Evolutionary conservation across 2,329 filamentous ascomycete species (phyloP), one percentile per base, ranked within the genome.

Genomic region (Samsoniella hepiali): DNA sequence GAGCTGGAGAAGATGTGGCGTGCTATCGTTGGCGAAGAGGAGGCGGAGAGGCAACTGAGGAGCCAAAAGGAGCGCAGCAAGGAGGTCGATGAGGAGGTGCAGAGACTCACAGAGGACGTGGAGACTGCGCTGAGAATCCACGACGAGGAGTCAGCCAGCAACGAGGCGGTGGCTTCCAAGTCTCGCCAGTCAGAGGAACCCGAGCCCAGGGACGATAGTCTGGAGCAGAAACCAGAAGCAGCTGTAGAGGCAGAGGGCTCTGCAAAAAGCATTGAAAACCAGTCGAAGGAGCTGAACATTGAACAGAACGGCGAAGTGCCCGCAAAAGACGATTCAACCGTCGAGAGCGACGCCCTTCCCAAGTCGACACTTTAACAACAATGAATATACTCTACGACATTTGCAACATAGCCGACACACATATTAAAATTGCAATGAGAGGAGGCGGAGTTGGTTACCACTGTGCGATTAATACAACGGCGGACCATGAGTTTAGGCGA

Each of bases 1-100:
- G 94, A 98, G 72, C 79, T 99, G 17, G 91, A 97, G 72, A 75
- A 73, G 3, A 69, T 91, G 59, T 98, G 93, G 93, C 81, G 86
- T 29, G 76, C 78, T 53, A 83, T 89, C 0, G 88, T 90, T 8
- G 85, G 90, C 4, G 78, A 87, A 31, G 78, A 84, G 65, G 81
- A 86, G 69, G 82, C 83, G 29, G 79, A 78, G 68, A 81, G 77
- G 65, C 82, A 84, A 70, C 68, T 79, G 64, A 63, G 65, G 11
- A 71, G 69, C 13, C 69, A 71, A 34, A 76, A 71, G 45, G 71
- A 70, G 10, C 69, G 67, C 7, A 68, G 71, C 45, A 70, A 72
- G 15, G 72, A 72, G 6, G 69, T 78, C 4, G 76, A 81, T 13
- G 78, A 82, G 27, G 80, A 83, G 68, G 72, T 84, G 3, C 72